Base-by-base conservation (phyloP, 179 eudicot species). In the Nepenthes alata region DNA sequence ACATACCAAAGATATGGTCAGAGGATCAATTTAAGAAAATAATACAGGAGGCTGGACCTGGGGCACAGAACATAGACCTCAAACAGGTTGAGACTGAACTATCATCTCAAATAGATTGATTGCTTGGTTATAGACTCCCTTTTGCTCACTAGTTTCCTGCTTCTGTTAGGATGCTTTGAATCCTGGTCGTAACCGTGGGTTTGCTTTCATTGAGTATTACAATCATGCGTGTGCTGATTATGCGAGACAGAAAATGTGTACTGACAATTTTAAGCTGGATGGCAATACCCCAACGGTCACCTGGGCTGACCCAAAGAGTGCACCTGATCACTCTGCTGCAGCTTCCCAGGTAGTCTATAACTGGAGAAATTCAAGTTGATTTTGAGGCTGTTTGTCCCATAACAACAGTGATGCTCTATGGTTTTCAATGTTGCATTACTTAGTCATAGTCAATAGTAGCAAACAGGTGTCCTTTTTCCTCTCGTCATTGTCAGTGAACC, bases 261-360 rank as follows among this genome's bases (percentile, higher is more conserved):
- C 61, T 70, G 77, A 77, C 16, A 77, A 47, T 60, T 93, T 93
- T 78, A 89, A 83, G 72, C 68, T 93, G 51, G 98, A 93, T 48
- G 98, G 88, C 5, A 89, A 89, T 74, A 68, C 85, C 53, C 98
- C 95, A 55, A 86, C 96, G 25, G 96, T 93, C 53, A 81, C 85
- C 59, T 93, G 98, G 98, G 98, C 96, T 67, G 98, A 93, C 79
- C 98, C 98, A 37, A 93, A 93, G 75, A 89, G 61, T 69, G 75
- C 95, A 9, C 85, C 93, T 48, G 96, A 89, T 58, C 71, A 70
- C 70, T 77, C 93, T 72, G 82, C 88, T 69, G 96, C 95, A 64
- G 78, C 90, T 78, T 69, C 98, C 57, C 97, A 87, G 97, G 97
- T 90, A 80, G 67, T 35, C 6, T 37, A 2, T 45, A 25, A 11